phyloP scores from a whole-genome alignment of 2,329 filamentous ascomycete species.

The Diaporthe helianthi region DNA sequence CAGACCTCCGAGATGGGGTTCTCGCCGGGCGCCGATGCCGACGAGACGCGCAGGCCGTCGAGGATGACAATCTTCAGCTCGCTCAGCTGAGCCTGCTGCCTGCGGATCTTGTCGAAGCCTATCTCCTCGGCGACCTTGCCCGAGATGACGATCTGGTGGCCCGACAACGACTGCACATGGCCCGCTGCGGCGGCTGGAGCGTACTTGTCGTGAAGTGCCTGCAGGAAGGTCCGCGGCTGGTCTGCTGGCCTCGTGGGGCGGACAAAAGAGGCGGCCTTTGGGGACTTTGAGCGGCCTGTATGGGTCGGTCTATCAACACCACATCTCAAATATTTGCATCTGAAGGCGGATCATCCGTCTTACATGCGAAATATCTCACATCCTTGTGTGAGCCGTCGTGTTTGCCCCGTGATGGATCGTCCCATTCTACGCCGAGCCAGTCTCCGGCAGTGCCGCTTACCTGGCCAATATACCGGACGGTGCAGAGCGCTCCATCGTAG shows the following conservation, averaged over 20 bases:
- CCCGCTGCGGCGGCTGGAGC: conserved; percentile 60
- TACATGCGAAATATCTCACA: conserved; percentile 83
- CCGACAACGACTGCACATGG: conserved; percentile 40
- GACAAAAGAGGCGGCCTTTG: conserved; percentile 85
- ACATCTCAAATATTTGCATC: conserved; percentile 13
- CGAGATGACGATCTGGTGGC: conserved; percentile 70
- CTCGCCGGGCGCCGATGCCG: conserved; percentile 44
- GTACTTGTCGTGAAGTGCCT: conserved; percentile 86
- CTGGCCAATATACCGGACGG: conserved; percentile 80
- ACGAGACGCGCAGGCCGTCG: conserved; percentile 73
- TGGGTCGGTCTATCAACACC: background rate
- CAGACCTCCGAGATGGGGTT: conserved; percentile 58
- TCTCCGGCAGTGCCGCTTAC: conserved; percentile 77
- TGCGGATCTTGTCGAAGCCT: conserved; percentile 91
- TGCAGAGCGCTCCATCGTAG: conserved; percentile 79
- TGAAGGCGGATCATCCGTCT: conserved; percentile 38
- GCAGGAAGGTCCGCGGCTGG: conserved; percentile 73
- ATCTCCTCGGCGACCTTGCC: conserved; percentile 91
- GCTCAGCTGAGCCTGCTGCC: conserved; percentile 77
- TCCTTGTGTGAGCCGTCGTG: conserved; percentile 86
- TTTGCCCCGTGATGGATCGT: conserved; percentile 84
- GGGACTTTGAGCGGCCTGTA: conserved; percentile 65
- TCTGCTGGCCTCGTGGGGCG: conserved; percentile 78
- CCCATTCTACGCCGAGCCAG: conserved; percentile 98
- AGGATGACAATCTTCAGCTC: conserved; percentile 84